Percentiles rank a stretch among this genome's conserved stretches.
phyloP scores from a whole-genome alignment of 352 stramenopile species.

The Plasmopara muralis region DNA sequence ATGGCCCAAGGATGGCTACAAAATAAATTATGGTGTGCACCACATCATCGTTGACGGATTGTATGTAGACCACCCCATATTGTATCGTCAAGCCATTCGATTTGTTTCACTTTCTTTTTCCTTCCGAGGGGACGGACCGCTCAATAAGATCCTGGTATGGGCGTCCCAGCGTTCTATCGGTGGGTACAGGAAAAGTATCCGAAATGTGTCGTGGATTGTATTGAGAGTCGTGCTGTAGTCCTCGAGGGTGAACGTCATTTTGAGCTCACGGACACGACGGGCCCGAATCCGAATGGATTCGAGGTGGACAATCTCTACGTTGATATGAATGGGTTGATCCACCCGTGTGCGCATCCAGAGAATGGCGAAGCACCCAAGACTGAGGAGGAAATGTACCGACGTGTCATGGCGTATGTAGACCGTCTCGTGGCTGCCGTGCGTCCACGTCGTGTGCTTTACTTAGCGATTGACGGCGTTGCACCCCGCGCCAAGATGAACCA shows the following conservation, averaged over 20 bases:
- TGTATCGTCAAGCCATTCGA: conserved; percentile 21
- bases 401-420: conserved; percentile 95
- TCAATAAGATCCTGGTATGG: conserved; percentile 59
- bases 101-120: conserved; percentile 13
- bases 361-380: conserved; percentile 85
- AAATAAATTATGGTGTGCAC: not conserved
- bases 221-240: conserved; percentile 62
- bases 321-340: conserved; percentile 99
- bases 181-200: conserved; percentile 99
- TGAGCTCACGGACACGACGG: conserved; percentile 65
- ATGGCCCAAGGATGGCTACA: not conserved
- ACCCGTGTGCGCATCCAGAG: conserved; percentile 98
- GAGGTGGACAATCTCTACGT: conserved; percentile 99
- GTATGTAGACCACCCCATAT: conserved; percentile 3
- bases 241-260: conserved; percentile 80
- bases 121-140: not conserved
- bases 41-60: not conserved
- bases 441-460: conserved; percentile 93
- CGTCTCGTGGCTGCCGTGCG: conserved; percentile 92
- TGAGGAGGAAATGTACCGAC: conserved; percentile 98
- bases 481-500: conserved; percentile 99
- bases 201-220: conserved; percentile 92
- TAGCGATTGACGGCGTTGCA: conserved; percentile 98
- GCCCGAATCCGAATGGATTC: conserved; percentile 91
- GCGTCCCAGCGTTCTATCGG: conserved; percentile 98